Evolutionary conservation across 1,284 basidiomycete species (phyloP), one percentile per base, ranked within the genome.

Genomic region (Xerocomus amazonicus): DNA sequence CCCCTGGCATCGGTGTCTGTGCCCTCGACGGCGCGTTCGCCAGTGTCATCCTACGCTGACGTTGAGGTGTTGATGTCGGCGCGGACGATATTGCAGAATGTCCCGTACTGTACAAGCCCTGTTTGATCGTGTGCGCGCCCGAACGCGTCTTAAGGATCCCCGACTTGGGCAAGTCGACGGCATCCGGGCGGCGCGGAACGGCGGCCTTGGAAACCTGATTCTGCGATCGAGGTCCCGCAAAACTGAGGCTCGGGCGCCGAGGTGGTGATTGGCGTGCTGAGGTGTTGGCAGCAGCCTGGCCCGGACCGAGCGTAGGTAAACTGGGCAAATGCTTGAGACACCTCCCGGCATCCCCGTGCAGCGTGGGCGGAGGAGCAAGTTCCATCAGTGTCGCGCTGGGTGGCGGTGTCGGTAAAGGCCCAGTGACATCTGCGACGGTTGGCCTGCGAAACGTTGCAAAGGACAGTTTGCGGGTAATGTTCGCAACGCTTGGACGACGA

Each of bases 381-480:
- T 57, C 42, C 10, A 32, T 49, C 13, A 50, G 7, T 2, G 33
- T 57, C 7, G 56, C 38, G 27, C 51, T 60, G 4, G 26, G 48
- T 9, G 58, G 53, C 10, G 48, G 58, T 23, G 58, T 47, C 6
- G 60, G 60, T 26, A 57, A 29, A 35, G 59, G 51, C 23, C 54
- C 48, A 3, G 36, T 43, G 35, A 63, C 42, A 14, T 64, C 63
- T 26, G 49, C 43, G n/a, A 56, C 9, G 13, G 65, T 63, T 2
- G 55, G 57, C 41, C 52, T 57, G 26, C 61, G 65, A 34, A 65
- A 65, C 26, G 54, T 56, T 14, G 56, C 63, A 45, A 64, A 64
- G 2, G 65, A 68, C 9, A 65, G 29, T 44, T 65, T 68, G 13
- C 59, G 66, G 3, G 64, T 66, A 33, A 65, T 63, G 23, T 54